Evolutionary conservation across 805 yeast species (phyloP).

Genomic region (Schwanniomyces polymorphus): DNA sequence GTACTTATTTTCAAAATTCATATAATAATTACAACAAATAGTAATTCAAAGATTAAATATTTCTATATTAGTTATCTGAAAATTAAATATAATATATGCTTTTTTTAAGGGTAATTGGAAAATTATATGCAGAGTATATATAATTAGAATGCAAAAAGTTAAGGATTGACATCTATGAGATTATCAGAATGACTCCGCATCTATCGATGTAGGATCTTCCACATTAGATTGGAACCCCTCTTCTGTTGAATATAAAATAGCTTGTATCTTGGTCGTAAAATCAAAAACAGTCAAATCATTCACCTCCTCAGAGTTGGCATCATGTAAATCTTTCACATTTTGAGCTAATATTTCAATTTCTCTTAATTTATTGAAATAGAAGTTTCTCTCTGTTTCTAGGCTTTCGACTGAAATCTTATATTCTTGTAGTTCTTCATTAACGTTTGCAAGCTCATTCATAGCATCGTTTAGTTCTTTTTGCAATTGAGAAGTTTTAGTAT

Average conservation of each 20-base stretch:
- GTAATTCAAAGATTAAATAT: neutral
- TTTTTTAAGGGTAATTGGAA: too few relatives aligned
- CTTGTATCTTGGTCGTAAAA: constrained; percentile 58
- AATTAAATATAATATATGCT: neutral
- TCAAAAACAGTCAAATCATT: constrained; percentile 24
- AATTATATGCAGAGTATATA: neutral
- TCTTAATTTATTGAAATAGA: constrained; percentile 85
- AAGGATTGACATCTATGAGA: neutral
- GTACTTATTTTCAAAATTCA: neutral
- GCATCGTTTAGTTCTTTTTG: constrained; percentile 46
- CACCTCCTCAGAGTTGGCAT: constrained; percentile 10
- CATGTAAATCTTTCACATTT: constrained; percentile 33
- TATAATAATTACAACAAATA: neutral
- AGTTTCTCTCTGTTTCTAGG: constrained; percentile 80
- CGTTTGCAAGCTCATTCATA: constrained; percentile 35
- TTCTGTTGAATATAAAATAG: constrained; percentile 74
- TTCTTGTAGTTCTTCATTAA: constrained; percentile 56
- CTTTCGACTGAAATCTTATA: constrained; percentile 60
- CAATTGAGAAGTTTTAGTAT: constrained; percentile 12
- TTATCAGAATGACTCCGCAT: constrained; percentile 13
- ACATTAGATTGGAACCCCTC: constrained; percentile 77
- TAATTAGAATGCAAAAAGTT: neutral
- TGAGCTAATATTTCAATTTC: constrained; percentile 84
- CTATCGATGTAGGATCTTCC: constrained; percentile 12
- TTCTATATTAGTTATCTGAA: neutral